Evolutionary conservation across 1,284 basidiomycete species (phyloP).

Genomic region (Boletus smithii): DNA sequence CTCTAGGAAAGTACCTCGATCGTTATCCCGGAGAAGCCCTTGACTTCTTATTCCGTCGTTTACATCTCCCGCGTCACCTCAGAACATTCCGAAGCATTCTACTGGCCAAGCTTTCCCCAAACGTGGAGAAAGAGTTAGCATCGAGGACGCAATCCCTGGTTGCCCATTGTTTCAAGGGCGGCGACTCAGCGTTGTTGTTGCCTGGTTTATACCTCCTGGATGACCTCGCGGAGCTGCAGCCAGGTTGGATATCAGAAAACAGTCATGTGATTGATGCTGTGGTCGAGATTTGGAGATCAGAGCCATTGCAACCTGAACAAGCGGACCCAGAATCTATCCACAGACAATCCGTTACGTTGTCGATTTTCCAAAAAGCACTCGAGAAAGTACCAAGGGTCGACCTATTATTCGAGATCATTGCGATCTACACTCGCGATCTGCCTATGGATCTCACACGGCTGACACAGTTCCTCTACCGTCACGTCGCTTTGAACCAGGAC

Average conservation of each 20-base stretch:
- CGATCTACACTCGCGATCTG: slow-evolving; percentile 78
- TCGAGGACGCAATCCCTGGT: slow-evolving; percentile 64
- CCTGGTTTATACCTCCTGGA: slow-evolving; percentile 75
- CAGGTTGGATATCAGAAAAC: slow-evolving; percentile 73
- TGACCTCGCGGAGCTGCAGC: slow-evolving; percentile 69
- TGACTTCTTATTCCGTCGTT: slow-evolving; percentile 79
- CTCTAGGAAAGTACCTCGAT: slow-evolving; percentile 88
- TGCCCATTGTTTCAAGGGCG: slow-evolving; percentile 53
- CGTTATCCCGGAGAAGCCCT: slow-evolving; percentile 86
- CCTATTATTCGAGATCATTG: slow-evolving; percentile 85
- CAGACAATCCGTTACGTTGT: slow-evolving; percentile 68
- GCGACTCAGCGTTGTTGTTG: slow-evolving; percentile 53
- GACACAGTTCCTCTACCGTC: slow-evolving; percentile 87
- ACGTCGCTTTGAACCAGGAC: slow-evolving; percentile 70
- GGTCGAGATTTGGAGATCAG: slow-evolving; percentile 69
- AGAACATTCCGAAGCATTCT: slow-evolving; percentile 81
- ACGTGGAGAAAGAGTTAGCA: slow-evolving; percentile 72
- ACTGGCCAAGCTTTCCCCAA: slow-evolving; percentile 72
- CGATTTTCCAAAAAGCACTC: slow-evolving; percentile 74
- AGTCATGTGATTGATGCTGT: slow-evolving; percentile 65
- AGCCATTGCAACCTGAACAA: slow-evolving; percentile 48
- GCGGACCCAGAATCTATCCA: slow-evolving; percentile 52
- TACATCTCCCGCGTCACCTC: slow-evolving; percentile 73
- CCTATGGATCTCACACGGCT: slow-evolving; percentile 81
- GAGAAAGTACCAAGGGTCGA: slow-evolving; percentile 75